Evolutionary conservation across 225 moss, liverwort and hornwort species (phyloP).

Genomic region (Antitrichia curtipendula): DNA sequence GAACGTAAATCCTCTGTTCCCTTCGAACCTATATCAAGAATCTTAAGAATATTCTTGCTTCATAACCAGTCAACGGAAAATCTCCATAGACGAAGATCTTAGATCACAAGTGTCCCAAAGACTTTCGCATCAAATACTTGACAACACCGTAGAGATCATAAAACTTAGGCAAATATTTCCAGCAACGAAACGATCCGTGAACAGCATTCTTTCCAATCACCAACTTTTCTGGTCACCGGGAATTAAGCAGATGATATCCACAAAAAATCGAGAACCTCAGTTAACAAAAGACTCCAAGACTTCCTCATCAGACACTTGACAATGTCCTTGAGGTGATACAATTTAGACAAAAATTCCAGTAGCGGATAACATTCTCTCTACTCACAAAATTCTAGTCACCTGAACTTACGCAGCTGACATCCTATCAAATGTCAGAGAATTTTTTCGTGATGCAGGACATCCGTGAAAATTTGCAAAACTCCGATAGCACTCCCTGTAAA

Average conservation of each 20-base stretch:
- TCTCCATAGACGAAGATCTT: background rate
- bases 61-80: background rate
- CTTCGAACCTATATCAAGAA: background rate
- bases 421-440: background rate
- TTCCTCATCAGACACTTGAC: background rate
- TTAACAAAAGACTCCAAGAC: background rate
- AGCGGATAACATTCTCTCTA: background rate
- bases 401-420: background rate
- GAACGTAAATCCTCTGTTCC: background rate
- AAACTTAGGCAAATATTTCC: background rate
- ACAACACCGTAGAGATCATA: background rate
- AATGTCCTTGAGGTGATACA: background rate
- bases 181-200: background rate
- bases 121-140: background rate
- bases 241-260: background rate
- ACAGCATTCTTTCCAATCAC: background rate
- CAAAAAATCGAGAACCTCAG: background rate
- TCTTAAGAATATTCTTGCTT: background rate
- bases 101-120: background rate
- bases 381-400: background rate
- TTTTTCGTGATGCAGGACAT: background rate
- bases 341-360: background rate
- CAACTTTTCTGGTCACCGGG: background rate
- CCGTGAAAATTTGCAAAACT: background rate
- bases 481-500: background rate